Evolutionary conservation across 495 filamentous ascomycete species (phyloP).

Genomic region (Hypoxylon cercidicola): DNA sequence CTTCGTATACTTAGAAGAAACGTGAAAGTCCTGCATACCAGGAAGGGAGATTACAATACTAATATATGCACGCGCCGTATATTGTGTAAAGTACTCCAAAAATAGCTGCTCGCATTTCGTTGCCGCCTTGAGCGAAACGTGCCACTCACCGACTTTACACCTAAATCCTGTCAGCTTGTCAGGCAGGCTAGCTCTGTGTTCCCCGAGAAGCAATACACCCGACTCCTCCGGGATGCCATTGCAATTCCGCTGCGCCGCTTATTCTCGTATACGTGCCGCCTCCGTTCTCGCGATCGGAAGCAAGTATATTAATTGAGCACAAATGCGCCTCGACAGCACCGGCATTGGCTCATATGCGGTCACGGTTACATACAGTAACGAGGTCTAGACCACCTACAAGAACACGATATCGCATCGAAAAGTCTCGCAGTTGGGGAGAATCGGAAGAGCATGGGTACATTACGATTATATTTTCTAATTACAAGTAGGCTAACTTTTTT

Average conservation of each 20-base stretch:
- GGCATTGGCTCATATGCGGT: not conserved
- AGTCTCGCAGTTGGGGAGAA: no score
- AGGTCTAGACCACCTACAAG: not conserved
- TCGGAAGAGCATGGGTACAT: no score
- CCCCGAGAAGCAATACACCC: not conserved
- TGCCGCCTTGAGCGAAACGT: conserved; percentile 1
- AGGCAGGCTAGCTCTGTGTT: not conserved
- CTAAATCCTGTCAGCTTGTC: not conserved
- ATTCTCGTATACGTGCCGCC: not conserved
- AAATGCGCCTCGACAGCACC: not conserved
- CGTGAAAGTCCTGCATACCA: no score
- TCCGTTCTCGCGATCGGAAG: conserved; percentile 21
- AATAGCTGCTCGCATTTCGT: conserved; percentile 1
- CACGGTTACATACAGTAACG: conserved; percentile 21
- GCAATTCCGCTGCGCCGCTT: not conserved
- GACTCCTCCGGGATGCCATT: no score
- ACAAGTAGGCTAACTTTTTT: not conserved
- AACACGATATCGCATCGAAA: not conserved
- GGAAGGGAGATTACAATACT: not conserved
- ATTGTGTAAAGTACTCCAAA: not conserved
- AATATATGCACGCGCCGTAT: not conserved
- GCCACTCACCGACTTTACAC: not conserved
- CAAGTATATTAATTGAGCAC: conserved; percentile 24
- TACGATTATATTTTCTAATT: not conserved
- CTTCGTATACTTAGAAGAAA: no score